Conservation (phyloP, 108 stramenopile species). For the Pseudonitzschia delicatissima region DNA sequence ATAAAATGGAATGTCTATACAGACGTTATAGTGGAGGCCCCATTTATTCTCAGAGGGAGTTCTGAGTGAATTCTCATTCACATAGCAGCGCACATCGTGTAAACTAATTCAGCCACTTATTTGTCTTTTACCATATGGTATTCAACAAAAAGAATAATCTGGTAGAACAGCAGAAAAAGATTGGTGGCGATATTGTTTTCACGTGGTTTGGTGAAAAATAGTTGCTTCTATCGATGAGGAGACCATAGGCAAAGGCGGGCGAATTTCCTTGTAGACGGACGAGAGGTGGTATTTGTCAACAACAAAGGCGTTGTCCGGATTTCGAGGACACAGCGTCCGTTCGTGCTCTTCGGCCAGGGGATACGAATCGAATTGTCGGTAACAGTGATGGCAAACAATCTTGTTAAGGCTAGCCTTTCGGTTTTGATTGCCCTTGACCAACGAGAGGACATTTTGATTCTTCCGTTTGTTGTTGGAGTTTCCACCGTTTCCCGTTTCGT, state of each 20-base stretch:
- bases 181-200: too few relatives aligned
- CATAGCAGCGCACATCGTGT: too few relatives aligned
- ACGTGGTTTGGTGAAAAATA: too few relatives aligned
- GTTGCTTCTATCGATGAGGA: background rate
- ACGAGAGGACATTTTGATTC: background rate
- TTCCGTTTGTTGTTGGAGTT: background rate
- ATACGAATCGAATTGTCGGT: conserved; percentile 34
- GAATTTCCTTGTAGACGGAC: conserved; percentile 49
- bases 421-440: conserved; percentile 14
- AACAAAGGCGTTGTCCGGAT: conserved; percentile 31
- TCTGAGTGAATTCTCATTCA: too few relatives aligned
- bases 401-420: conserved; percentile 21
- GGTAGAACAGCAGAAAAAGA: too few relatives aligned
- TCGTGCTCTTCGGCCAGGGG: conserved; percentile 42
- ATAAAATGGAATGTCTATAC: too few relatives aligned
- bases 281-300: conserved; percentile 46
- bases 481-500: background rate
- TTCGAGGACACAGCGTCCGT: conserved; percentile 37
- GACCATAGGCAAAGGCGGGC: conserved; percentile 37
- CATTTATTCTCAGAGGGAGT: too few relatives aligned
- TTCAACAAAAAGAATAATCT: too few relatives aligned
- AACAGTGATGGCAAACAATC: conserved; percentile 51
- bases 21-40: too few relatives aligned
- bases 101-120: too few relatives aligned
- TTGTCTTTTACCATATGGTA: too few relatives aligned